These are phyloP conservation scores for Avicennia marina DNA, from an alignment of 257 asterid species.

Conservation along the genomic window DNA sequence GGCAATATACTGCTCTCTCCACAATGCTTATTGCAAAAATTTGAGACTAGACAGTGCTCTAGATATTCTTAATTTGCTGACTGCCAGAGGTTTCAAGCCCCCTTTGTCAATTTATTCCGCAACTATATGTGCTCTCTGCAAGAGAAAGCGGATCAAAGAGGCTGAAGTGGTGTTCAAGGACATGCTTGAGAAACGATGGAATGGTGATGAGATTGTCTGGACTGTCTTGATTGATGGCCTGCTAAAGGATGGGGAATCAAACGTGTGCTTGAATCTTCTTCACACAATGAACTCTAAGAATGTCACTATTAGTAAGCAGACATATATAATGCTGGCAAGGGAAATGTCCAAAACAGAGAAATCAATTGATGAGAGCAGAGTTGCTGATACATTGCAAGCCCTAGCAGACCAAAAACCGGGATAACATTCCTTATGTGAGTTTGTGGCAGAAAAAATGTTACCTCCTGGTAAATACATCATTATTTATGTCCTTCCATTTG, in stretches of 20 bases:
- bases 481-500: conserved; percentile 14
- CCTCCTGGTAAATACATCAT: conserved; percentile 14
- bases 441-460: neutral
- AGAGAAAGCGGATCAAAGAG: conserved; percentile 38
- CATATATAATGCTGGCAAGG: conserved; percentile 46
- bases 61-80: conserved; percentile 44
- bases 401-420: conserved; percentile 29
- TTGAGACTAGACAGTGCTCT: conserved; percentile 56
- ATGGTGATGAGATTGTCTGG: conserved; percentile 87
- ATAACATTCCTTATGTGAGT: conserved; percentile 10
- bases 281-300: conserved; percentile 57
- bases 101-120: conserved; percentile 51
- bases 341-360: conserved; percentile 48
- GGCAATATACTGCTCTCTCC: conserved; percentile 59
- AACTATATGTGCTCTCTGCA: conserved; percentile 53
- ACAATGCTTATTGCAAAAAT: conserved; percentile 66
- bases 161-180: conserved; percentile 58
- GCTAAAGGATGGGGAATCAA: conserved; percentile 57
- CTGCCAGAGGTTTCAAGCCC: conserved; percentile 39
- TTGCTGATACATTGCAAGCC: conserved; percentile 22
- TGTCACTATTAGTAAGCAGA: conserved; percentile 45
- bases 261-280: conserved; percentile 64
- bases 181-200: conserved; percentile 68
- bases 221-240: conserved; percentile 78
- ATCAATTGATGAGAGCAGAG: conserved; percentile 22